Percentiles rank a stretch among this genome's conserved stretches.
Conservation (phyloP, 139 green algal genomes). For the Chlorella vulgaris region DNA sequence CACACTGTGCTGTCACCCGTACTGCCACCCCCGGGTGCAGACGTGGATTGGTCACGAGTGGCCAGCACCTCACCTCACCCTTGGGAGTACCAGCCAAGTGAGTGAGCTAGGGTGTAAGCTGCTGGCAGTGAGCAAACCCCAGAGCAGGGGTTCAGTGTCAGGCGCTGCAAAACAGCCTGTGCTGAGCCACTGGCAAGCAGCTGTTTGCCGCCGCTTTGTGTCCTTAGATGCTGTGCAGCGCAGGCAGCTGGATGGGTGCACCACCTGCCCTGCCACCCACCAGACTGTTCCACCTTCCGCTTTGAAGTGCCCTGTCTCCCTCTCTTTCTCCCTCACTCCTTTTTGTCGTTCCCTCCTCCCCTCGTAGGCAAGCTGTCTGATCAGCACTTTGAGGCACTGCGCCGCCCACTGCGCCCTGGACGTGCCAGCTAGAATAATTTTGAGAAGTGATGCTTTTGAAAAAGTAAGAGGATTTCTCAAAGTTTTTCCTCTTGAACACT, state of each 20-base stretch:
- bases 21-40: background rate
- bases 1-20: background rate
- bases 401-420: background rate
- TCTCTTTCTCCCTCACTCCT: too few relatives aligned
- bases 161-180: background rate
- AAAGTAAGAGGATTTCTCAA: too few relatives aligned
- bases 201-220: too few relatives aligned
- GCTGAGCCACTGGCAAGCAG: too few relatives aligned
- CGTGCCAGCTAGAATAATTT: background rate
- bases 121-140: background rate
- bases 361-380: background rate
- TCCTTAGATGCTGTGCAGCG: too few relatives aligned
- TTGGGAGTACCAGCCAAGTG: conserved; percentile 21
- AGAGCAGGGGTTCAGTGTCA: too few relatives aligned
- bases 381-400: conserved; percentile 5
- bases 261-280: too few relatives aligned
- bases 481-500: too few relatives aligned
- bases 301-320: too few relatives aligned
- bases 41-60: conserved; percentile 20
- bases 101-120: background rate
- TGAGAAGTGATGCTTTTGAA: too few relatives aligned
- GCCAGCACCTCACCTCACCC: conserved; percentile 9
- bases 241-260: too few relatives aligned
- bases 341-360: background rate
- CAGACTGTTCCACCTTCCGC: too few relatives aligned